Percentiles rank a stretch among this genome's conserved stretches.
Conservation (phyloP, 306 rosid species). For the Citrullus colocynthis region DNA sequence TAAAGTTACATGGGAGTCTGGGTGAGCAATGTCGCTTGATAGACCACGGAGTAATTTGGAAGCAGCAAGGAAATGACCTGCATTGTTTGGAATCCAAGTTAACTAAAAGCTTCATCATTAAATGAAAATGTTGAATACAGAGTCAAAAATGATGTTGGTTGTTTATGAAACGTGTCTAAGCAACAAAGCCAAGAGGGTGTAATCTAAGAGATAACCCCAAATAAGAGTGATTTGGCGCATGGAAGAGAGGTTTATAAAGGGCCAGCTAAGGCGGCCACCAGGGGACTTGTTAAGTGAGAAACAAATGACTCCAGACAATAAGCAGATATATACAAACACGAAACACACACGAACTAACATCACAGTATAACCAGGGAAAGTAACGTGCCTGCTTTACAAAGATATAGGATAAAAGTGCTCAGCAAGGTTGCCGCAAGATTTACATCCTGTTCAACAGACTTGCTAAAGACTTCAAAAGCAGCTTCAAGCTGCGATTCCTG, state of each 20-base stretch:
- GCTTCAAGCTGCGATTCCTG: constrained; percentile 42
- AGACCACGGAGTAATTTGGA: constrained; percentile 50
- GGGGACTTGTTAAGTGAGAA: not conserved
- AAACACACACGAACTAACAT: not conserved
- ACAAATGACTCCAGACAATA: not conserved
- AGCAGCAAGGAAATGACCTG: constrained; percentile 59
- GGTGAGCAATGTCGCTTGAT: constrained; percentile 17
- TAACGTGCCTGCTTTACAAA: constrained; percentile 55
- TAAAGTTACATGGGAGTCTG: constrained; percentile 46
- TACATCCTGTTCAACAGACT: constrained; percentile 39
- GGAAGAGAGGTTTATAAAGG: not conserved
- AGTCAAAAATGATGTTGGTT: not conserved
- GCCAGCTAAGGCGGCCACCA: not conserved
- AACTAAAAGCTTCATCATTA: not conserved
- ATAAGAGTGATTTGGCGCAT: not conserved
- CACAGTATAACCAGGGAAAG: constrained; percentile 4
- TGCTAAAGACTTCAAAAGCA: constrained; percentile 56
- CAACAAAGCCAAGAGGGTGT: not conserved
- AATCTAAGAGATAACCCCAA: not conserved
- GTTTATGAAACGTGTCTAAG: not conserved
- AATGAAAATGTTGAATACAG: not conserved
- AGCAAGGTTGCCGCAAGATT: constrained; percentile 39
- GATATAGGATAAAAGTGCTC: constrained; percentile 30
- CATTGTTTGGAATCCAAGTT: constrained; percentile 4
- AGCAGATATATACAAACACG: not conserved